phyloP scores from a whole-genome alignment of 2,329 filamentous ascomycete species.

The Fusarium concolor region DNA sequence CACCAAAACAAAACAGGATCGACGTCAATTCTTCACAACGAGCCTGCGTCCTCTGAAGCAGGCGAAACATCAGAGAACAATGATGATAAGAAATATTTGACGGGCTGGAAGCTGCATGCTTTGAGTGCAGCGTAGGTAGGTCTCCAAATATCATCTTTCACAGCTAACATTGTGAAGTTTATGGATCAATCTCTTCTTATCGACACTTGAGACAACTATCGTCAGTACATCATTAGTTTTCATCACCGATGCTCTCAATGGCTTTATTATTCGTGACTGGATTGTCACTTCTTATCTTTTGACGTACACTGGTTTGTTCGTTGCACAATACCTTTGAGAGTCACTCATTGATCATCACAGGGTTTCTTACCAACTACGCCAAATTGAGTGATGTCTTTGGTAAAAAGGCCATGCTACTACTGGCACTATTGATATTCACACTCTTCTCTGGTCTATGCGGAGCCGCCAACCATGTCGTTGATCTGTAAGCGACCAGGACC shows the following conservation, averaged over 20 bases:
- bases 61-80: accelerated
- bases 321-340: accelerated
- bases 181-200: slow-evolving; percentile 6
- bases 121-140: background rate
- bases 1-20: background rate
- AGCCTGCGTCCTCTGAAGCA: background rate
- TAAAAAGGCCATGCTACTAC: slow-evolving; percentile 11
- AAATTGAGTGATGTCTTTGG: slow-evolving; percentile 15
- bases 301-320: background rate
- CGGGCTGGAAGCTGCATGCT: background rate
- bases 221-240: slow-evolving; percentile 15
- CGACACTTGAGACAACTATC: slow-evolving; percentile 10
- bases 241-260: slow-evolving; percentile 6
- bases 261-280: slow-evolving; percentile 18
- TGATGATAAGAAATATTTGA: background rate
- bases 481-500: background rate
- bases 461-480: slow-evolving; percentile 1
- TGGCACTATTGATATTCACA: slow-evolving; percentile 2
- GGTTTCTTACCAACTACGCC: slow-evolving; percentile 8
- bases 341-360: accelerated
- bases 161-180: background rate
- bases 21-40: background rate
- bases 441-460: slow-evolving; percentile 15
- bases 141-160: accelerated
- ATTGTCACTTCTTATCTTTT: slow-evolving; percentile 15